Evolutionary conservation across 2,329 filamentous ascomycete species (phyloP).

Genomic region (Diaporthe eres): DNA sequence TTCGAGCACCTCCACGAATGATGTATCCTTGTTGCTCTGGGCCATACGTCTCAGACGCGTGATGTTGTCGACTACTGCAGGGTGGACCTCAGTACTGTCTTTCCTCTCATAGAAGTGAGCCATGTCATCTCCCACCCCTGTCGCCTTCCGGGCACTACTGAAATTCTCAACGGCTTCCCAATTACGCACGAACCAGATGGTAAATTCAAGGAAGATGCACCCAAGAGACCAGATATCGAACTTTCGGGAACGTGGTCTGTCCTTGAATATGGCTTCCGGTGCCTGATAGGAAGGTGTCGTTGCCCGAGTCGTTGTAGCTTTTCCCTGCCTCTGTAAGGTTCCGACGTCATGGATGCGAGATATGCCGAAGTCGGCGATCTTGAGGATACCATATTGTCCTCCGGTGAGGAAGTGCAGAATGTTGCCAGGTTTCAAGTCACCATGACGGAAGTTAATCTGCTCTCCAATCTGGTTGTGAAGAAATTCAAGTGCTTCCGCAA

Average conservation of each 20-base stretch:
- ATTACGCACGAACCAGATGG: background rate
- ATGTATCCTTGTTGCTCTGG: background rate
- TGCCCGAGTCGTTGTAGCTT: background rate
- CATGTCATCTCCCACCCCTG: background rate
- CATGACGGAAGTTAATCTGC: background rate
- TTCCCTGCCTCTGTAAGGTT: background rate
- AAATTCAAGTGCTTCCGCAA: background rate
- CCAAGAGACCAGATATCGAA: background rate
- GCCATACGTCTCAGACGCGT: background rate
- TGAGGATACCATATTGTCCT: background rate
- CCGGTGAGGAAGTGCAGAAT: background rate
- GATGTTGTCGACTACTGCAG: background rate
- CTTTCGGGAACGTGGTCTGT: background rate
- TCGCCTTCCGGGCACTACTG: too few relatives aligned
- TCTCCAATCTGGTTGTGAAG: background rate
- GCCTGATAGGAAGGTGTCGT: background rate
- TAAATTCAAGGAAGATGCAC: background rate
- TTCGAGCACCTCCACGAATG: background rate
- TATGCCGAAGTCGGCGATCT: background rate
- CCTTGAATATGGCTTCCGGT: background rate
- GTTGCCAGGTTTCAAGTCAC: background rate
- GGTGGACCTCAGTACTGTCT: background rate
- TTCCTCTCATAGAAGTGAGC: background rate
- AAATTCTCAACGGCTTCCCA: background rate
- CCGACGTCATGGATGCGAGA: background rate